Base-by-base conservation (phyloP, 441 rosid genomes). In the Iberis amara region DNA sequence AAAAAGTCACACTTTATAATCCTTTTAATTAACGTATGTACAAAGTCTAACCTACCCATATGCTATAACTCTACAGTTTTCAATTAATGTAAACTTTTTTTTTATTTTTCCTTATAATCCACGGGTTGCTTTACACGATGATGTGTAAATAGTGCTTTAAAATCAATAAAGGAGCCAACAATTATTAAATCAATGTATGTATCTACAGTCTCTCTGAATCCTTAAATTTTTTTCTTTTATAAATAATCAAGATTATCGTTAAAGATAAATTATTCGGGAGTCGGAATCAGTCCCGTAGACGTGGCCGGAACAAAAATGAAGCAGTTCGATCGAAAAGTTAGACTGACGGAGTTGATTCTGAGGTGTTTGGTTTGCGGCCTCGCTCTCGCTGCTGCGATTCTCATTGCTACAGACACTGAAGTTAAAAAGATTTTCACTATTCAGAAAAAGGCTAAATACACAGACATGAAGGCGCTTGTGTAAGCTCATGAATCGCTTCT, bases 381-480 rank as follows among this genome's bases (percentile, higher is more conserved):
- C 5, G 85, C 82, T 52, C 58, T 80, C 33, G 46, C 73, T 38
- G 56, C 87, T n/a, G 82, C 76, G 57, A 45, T 80, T 59, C 94
- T 90, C 73, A 70, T 90, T 39, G 91, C 52, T 8, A 90, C 94
- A 7, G 95, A 90, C 52, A 33, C 79, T 3, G 78, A 90, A 68
- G 84, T 79, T 31, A 79, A 47, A 58, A 79, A 81, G 59, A 77
- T 90, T 69, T 87, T 90, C 71, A 47, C 80, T 3, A 83, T 85
- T 47, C 75, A 46, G 67, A 83, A 81, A 81, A 75, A 63, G 62
- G 98, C 95, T 13, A 77, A 32, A 49, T 87, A 65, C 58, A 83
- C 92, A 7, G 92, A 87, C 73, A 83, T 87, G 92, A 91, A 87
- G 75, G 96, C 96, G n/a, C 95, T 91, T 33, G 85, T 83, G 96